Percentiles rank a stretch among this genome's conserved stretches.
Conservation (phyloP, 2,329 filamentous ascomycete genomes). For the Pyricularia sp. region DNA sequence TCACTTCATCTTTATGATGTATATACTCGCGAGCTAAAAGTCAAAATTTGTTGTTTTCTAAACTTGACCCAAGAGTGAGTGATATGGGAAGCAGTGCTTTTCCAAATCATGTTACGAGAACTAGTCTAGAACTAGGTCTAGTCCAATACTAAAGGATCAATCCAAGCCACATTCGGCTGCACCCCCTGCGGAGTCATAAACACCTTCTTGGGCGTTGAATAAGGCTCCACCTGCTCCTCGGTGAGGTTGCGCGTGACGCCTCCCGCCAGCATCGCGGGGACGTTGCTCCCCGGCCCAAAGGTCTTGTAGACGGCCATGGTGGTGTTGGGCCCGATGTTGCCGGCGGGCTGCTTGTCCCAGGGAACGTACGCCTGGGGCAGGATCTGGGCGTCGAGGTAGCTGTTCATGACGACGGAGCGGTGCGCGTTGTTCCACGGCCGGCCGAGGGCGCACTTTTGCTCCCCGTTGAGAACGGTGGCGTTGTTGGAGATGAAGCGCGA, state of each 20-base stretch:
- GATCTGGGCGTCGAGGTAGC: slow-evolving; percentile 43
- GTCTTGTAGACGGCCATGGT: background rate
- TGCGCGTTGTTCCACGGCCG: slow-evolving; percentile 54
- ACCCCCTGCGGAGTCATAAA: background rate
- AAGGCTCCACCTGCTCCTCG: background rate
- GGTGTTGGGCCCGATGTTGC: background rate
- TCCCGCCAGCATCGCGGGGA: too few species aligned
- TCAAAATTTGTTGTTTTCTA: too few species aligned
- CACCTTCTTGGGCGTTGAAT: background rate
- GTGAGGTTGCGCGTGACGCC: background rate
- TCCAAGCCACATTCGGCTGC: background rate
- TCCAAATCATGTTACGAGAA: too few species aligned
- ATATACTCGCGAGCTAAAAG: too few species aligned
- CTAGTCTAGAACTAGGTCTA: too few species aligned
- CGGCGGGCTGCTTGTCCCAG: background rate
- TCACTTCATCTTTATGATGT: too few species aligned
- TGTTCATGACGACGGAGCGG: slow-evolving; percentile 45
- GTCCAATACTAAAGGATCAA: background rate
- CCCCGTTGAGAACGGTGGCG: slow-evolving; percentile 26
- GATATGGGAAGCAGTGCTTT: too few species aligned
- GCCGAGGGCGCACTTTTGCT: slow-evolving; percentile 42
- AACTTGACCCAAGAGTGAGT: too few species aligned
- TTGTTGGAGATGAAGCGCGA: slow-evolving; percentile 47
- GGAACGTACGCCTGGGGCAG: slow-evolving; percentile 39
- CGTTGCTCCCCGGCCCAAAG: background rate